These are phyloP conservation scores for Clonostachys rosea DNA, from an alignment of 2,329 filamentous ascomycete genomes.

Conservation along the genomic window DNA sequence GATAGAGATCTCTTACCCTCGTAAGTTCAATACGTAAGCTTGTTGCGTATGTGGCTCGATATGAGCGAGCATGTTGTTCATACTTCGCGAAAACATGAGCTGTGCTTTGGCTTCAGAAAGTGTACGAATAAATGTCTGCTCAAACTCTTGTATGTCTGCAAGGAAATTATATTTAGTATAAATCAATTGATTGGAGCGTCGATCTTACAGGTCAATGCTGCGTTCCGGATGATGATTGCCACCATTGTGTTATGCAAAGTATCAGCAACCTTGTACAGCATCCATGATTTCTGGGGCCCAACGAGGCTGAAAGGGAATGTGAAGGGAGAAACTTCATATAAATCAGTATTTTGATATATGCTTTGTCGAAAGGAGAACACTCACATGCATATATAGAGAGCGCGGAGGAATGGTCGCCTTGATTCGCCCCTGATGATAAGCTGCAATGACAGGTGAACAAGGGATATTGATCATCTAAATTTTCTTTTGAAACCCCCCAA, in stretches of 20 bases:
- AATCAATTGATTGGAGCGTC: neutral
- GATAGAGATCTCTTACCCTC: neutral
- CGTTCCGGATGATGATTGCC: neutral
- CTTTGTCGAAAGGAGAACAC: too few relatives aligned
- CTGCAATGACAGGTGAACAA: too few relatives aligned
- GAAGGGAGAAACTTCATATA: neutral
- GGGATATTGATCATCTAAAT: neutral
- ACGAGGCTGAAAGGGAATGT: neutral
- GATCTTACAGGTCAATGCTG: neutral
- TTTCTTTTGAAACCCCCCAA: neutral
- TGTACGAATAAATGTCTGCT: neutral
- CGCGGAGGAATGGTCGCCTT: too few relatives aligned
- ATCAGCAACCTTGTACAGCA: neutral
- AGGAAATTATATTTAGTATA: neutral
- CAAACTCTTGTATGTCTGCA: neutral
- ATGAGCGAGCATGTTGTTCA: constrained; percentile 1
- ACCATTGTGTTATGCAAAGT: neutral
- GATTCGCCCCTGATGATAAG: too few relatives aligned
- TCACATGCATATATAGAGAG: too few relatives aligned
- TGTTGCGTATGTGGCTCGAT: neutral
- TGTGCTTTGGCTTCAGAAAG: neutral
- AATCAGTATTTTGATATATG: neutral
- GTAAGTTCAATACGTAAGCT: neutral
- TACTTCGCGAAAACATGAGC: neutral
- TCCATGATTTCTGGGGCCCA: neutral